Evolutionary conservation across 371 early-diverging fungal species (phyloP).

Genomic region (Rhizopus stolonifer): DNA sequence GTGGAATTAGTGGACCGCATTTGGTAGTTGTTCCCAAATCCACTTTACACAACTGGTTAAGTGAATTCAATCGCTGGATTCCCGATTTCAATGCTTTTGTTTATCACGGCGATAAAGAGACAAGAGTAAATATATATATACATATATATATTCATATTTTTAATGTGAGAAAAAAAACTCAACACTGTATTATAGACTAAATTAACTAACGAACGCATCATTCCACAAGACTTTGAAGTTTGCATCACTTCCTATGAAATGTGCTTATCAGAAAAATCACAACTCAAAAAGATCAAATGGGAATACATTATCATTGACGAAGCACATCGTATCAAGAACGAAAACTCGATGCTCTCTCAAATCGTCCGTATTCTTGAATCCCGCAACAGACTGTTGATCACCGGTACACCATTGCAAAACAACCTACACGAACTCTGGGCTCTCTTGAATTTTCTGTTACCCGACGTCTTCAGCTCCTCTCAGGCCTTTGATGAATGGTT

Average conservation of each 20-base stretch:
- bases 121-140: constrained; percentile 61
- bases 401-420: constrained; percentile 99
- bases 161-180: too few relatives aligned
- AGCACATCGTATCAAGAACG: constrained; percentile 99
- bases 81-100: constrained; percentile 90
- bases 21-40: constrained; percentile 98
- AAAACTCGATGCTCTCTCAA: constrained; percentile 91
- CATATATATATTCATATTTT: too few relatives aligned
- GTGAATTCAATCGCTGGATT: constrained; percentile 93
- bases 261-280: constrained; percentile 86
- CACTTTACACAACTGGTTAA: constrained; percentile 97
- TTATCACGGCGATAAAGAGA: constrained; percentile 93
- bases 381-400: constrained; percentile 92
- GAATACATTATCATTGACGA: constrained; percentile 98
- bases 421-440: constrained; percentile 99
- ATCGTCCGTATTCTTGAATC: constrained; percentile 88
- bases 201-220: constrained; percentile 55
- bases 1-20: constrained; percentile 80
- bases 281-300: constrained; percentile 89
- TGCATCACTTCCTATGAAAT: constrained; percentile 99
- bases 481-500: constrained; percentile 96
- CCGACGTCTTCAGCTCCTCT: constrained; percentile 91
- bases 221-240: constrained; percentile 82
- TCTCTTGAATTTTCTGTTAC: constrained; percentile 96
- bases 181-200: constrained; percentile 48